Evolutionary conservation across 371 early-diverging fungal genomes (phyloP).

Genomic region (Nematocida ironsii): DNA sequence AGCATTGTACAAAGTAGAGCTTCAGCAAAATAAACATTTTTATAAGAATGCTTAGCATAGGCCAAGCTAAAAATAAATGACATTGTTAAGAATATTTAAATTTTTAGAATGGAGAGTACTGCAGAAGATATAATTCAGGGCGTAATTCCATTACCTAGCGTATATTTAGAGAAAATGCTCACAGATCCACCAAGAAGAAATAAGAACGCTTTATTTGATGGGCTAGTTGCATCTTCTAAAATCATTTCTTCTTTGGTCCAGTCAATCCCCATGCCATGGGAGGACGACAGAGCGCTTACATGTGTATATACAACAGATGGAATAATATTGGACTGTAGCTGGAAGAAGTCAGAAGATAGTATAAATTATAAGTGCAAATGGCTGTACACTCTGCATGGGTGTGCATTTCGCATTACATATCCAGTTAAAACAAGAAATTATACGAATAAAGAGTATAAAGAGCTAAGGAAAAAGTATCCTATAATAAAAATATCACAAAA

Average conservation of each 20-base stretch:
- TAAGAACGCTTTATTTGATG: conserved; percentile 14
- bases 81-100: not conserved
- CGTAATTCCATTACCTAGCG: not conserved
- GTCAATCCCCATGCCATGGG: conserved; percentile 99
- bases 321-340: conserved; percentile 15
- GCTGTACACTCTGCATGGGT: not conserved
- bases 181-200: conserved; percentile 46
- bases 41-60: not conserved
- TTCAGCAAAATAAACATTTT: not conserved
- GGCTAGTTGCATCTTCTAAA: not conserved
- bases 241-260: conserved; percentile 74
- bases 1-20: not conserved
- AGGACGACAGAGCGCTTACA: conserved; percentile 72
- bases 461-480: conserved; percentile 3
- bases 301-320: conserved; percentile 49
- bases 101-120: not conserved
- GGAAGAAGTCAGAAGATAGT: conserved; percentile 23
- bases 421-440: not conserved
- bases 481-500: not conserved
- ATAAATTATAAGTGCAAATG: conserved; percentile 48
- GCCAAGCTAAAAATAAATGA: no score
- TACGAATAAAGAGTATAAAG: not conserved
- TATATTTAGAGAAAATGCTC: conserved; percentile 45
- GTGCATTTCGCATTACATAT: not conserved
- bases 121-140: not conserved